phyloP scores from a whole-genome alignment of 768 basidiomycete genomes.

The Lactarius tabidus region DNA sequence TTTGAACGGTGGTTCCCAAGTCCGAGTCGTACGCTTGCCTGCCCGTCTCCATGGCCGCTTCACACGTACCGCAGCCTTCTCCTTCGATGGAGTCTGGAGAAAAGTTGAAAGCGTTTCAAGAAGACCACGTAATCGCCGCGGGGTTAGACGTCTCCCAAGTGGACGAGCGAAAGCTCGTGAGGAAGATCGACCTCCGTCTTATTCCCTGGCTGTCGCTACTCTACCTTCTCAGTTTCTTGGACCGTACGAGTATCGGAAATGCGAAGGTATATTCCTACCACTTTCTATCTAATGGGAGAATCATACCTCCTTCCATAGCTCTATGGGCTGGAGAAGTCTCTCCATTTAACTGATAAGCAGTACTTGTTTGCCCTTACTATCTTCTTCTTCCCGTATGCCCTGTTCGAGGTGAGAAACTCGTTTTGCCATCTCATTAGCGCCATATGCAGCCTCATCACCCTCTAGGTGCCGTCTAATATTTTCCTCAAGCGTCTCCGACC shows the following conservation, averaged over 20 bases:
- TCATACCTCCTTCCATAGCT: slow-evolving; percentile 39
- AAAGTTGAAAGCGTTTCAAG: slow-evolving; percentile 21
- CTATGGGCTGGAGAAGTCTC: slow-evolving; percentile 54
- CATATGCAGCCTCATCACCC: background rate
- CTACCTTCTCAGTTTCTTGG: slow-evolving; percentile 70
- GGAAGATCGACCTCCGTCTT: slow-evolving; percentile 65
- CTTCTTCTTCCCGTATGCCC: slow-evolving; percentile 51
- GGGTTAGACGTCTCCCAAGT: slow-evolving; percentile 55
- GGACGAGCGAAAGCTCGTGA: slow-evolving; percentile 63
- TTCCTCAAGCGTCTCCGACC: slow-evolving; percentile 71
- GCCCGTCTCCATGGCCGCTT: background rate
- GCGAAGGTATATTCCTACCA: slow-evolving; percentile 33
- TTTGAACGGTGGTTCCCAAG: background rate
- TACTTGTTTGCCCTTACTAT: slow-evolving; percentile 63
- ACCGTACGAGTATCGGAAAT: slow-evolving; percentile 54
- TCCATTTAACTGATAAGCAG: slow-evolving; percentile 61
- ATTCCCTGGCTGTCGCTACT: slow-evolving; percentile 71
- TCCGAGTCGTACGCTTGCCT: background rate
- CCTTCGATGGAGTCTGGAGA: background rate
- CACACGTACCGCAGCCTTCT: background rate
- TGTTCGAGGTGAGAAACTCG: slow-evolving; percentile 54
- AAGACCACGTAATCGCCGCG: slow-evolving; percentile 29
- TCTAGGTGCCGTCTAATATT: slow-evolving; percentile 63
- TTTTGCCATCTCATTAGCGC: slow-evolving; percentile 9
- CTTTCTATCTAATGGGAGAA: background rate